Conservation (phyloP, 257 asterid genomes). For the Jacaranda mimosifolia region DNA sequence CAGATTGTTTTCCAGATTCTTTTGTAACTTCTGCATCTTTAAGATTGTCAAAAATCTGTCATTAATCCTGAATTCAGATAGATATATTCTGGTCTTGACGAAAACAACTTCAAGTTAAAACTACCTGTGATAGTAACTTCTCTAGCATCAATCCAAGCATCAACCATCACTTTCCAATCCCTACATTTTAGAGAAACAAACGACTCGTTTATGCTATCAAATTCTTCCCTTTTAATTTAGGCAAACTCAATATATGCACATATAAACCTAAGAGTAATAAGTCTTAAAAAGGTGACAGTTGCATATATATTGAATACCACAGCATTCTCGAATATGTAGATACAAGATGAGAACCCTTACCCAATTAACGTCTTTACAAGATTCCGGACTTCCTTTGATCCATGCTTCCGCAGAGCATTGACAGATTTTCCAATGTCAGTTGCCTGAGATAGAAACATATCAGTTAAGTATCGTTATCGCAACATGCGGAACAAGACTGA, state of each 20-base stretch:
- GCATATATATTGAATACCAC: neutral
- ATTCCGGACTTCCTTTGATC: no score
- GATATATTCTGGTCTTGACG: neutral
- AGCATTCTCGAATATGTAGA: no score
- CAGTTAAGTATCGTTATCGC: neutral
- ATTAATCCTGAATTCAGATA: constrained; percentile 6
- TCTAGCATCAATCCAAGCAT: constrained; percentile 64
- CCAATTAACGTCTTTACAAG: no score
- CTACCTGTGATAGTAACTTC: constrained; percentile 59
- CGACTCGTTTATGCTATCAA: neutral
- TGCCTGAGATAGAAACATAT: no score
- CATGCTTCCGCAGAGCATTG: no score
- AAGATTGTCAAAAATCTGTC: neutral
- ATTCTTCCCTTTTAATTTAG: constrained; percentile 23
- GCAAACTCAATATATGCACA: neutral
- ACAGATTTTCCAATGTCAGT: no score
- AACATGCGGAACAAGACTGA: constrained; percentile 15
- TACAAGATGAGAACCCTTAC: no score
- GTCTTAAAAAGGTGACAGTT: neutral
- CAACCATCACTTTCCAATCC: constrained; percentile 71
- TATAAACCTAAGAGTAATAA: neutral
- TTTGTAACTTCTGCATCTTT: constrained; percentile 44
- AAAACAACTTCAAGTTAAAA: constrained; percentile 1
- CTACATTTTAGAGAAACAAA: constrained; percentile 46
- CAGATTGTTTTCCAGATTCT: constrained; percentile 66